Base-by-base conservation (phyloP, 306 rosid genomes). In the Boehmeria nivea region DNA sequence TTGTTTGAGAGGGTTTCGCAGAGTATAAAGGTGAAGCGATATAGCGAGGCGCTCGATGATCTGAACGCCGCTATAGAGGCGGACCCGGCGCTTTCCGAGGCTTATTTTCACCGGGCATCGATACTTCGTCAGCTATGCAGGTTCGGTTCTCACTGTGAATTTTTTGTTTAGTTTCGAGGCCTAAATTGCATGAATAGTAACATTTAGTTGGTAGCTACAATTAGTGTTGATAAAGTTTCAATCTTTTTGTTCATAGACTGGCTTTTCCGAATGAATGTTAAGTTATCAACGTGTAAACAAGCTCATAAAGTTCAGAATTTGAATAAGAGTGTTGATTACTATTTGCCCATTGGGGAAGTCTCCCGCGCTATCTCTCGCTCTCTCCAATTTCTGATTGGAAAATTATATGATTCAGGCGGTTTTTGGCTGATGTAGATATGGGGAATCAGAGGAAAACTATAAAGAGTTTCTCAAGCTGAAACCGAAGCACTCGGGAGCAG, bases 391-490 rank as follows among this genome's bases (percentile, higher is more conserved):
- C 93, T 87, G 76, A 87, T 91, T 85, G 70, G 70, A 78, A 65
- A 14, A 77, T 79, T 74, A 93, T 83, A 81, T 93, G 94, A 93
- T 93, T 88, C 95, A 85, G 96, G 99, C 85, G 80, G 73, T 87
- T 93, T 93, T 88, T 87, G 93, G 89, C 86, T 93, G 82, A 84
- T 87, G 99, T 83, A 93, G 99, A 88, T 93, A 85, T 74, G 81
- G 83, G 66, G 96, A 83, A 74, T 81, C 99, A 39, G 96, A 93
- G 83, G 68, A 72, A 81, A 83, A 74, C 78, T 93, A 93, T 79
- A 70, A 70, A 50, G 79, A 76, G 70, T 79, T 72, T 70, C 78
- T 93, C 74, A 94, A 81, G 83, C 72, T 93, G 48, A 83, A 93
- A 74, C 99, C 95, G 20, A 76, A 69, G 19, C 49, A 77, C 54